Percentiles rank a stretch among this genome's conserved stretches.
Conservation (phyloP, 148 eudicot genomes). For the Oxyria digyna region DNA sequence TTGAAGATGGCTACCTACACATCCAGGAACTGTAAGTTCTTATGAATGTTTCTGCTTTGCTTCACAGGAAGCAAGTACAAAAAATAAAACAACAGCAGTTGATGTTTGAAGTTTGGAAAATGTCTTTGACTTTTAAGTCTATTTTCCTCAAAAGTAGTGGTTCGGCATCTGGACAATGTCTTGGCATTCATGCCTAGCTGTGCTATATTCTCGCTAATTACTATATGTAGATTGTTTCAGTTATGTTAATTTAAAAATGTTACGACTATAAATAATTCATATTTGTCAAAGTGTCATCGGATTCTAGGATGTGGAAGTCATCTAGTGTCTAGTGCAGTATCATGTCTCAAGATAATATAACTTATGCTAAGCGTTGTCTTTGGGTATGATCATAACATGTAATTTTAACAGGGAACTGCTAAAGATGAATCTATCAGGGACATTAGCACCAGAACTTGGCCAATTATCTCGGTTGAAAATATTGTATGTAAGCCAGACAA, state of each 20-base stretch:
- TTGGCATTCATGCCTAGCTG: background rate
- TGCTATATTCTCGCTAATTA: background rate
- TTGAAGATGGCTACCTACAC: constrained; percentile 26
- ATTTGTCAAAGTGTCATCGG: background rate
- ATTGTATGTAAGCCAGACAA: constrained; percentile 6
- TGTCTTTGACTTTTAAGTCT: background rate
- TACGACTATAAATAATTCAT: background rate
- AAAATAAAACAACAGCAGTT: background rate
- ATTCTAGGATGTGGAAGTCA: background rate
- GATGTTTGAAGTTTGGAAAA: background rate
- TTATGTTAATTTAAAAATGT: too few species aligned
- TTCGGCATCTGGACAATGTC: background rate
- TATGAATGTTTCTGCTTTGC: background rate
- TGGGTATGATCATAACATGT: background rate
- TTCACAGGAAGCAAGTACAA: background rate
- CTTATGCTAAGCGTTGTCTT: background rate
- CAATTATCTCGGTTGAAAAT: constrained; percentile 38
- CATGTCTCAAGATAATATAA: background rate
- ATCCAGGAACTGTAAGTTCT: constrained; percentile 11
- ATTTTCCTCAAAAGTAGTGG: background rate
- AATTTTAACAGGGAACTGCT: constrained; percentile 45
- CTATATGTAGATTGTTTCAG: too few species aligned
- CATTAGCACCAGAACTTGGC: constrained; percentile 68
- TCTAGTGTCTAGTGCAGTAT: background rate
- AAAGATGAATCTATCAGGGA: constrained; percentile 65